Evolutionary conservation across 176 grass and related monocot genomes (phyloP).

Genomic region (Sorghum bicolor): Sorghum_bicolor_NCBIv3 NC_012871.2:66670501-66671000

Average conservation of each 20-base stretch:
- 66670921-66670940: constrained; percentile 31
- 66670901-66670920: constrained; percentile 33
- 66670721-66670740: constrained; percentile 82
- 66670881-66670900: constrained; percentile 22
- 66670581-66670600: constrained; percentile 16
- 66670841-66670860: constrained; percentile 36
- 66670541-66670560: neutral
- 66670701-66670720: constrained; percentile 32
- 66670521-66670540: neutral
- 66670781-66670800: constrained; percentile 49
- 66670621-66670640: constrained; percentile 37
- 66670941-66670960: neutral
- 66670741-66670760: constrained; percentile 33
- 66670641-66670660: constrained; percentile 61
- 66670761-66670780: constrained; percentile 32
- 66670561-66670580: constrained; percentile 4
- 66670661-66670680: neutral
- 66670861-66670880: constrained; percentile 33
- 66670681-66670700: constrained; percentile 52
- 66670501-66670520: neutral
- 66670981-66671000: constrained; percentile 19
- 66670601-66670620: constrained; percentile 41
- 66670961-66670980: constrained; percentile 16
- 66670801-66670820: constrained; percentile 38
- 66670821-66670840: constrained; percentile 16